phyloP scores from a whole-genome alignment of 2,329 filamentous ascomycete species.

The Hyphodiscus sp. region DNA sequence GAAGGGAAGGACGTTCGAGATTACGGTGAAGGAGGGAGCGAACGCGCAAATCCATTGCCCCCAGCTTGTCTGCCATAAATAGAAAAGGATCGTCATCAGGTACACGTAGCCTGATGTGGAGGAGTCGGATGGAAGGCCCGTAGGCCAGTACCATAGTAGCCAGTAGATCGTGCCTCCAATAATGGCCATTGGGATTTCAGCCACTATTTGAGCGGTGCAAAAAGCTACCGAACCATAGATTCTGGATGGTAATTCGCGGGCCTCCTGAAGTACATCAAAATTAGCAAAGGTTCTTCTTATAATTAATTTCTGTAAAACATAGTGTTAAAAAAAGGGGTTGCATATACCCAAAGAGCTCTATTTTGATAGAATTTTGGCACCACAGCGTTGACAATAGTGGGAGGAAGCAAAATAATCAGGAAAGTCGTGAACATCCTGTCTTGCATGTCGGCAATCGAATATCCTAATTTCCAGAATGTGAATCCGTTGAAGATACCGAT shows the following conservation, averaged over 20 bases:
- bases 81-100: constrained; percentile 73
- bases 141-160: constrained; percentile 70
- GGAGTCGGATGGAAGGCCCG: constrained; percentile 60
- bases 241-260: constrained; percentile 63
- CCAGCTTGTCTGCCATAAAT: constrained; percentile 68
- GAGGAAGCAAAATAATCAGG: constrained; percentile 55
- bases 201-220: constrained; percentile 64
- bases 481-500: constrained; percentile 75
- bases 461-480: constrained; percentile 66
- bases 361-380: constrained; percentile 75
- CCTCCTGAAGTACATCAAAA: too few relatives aligned
- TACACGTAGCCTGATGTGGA: constrained; percentile 67
- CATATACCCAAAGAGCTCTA: constrained; percentile 66
- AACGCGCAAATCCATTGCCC: constrained; percentile 75
- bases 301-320: too few relatives aligned
- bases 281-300: too few relatives aligned
- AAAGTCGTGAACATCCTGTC: constrained; percentile 72
- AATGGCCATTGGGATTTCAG: constrained; percentile 66
- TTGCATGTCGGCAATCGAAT: constrained; percentile 62
- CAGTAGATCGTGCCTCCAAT: constrained; percentile 62
- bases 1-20: constrained; percentile 49
- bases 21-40: constrained; percentile 71
- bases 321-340: too few relatives aligned
- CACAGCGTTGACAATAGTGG: constrained; percentile 65
- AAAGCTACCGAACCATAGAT: constrained; percentile 78